A percentile compares a stretch with the other conserved stretches of the same genome.
Evolutionary conservation across 371 early-diverging fungal genomes (phyloP).

Genomic region (Mortierella sp.): DNA sequence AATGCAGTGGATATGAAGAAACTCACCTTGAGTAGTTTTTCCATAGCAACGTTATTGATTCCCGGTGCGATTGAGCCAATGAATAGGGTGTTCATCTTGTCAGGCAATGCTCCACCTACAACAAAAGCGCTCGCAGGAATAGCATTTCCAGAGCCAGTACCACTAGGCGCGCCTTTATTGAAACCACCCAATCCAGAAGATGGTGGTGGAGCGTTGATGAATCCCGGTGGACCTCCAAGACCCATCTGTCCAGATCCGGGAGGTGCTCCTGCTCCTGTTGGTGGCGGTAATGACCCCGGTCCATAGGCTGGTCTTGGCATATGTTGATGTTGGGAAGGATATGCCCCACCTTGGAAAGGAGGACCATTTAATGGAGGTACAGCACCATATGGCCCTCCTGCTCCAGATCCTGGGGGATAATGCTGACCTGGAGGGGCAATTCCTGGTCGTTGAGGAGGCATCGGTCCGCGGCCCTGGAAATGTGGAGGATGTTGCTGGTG

Average conservation of each 20-base stretch:
- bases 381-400: slow-evolving; percentile 8
- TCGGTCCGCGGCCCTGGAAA: slow-evolving; percentile 19
- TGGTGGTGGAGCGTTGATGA: slow-evolving; percentile 6
- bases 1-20: neutral
- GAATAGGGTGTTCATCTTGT: slow-evolving; percentile 80
- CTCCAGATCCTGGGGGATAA: slow-evolving; percentile 7
- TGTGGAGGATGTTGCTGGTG: slow-evolving; percentile 14
- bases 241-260: slow-evolving; percentile 20
- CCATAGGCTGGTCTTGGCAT: slow-evolving; percentile 28
- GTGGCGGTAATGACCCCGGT: slow-evolving; percentile 26
- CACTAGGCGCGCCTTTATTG: slow-evolving; percentile 10
- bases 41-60: slow-evolving; percentile 78
- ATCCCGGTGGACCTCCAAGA: slow-evolving; percentile 17
- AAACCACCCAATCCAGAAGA: neutral
- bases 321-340: slow-evolving; percentile 21
- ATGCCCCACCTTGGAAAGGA: slow-evolving; percentile 10
- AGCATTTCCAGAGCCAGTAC: neutral
- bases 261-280: slow-evolving; percentile 17
- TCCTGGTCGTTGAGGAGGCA: slow-evolving; percentile 19
- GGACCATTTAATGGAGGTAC: slow-evolving; percentile 17
- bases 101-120: slow-evolving; percentile 56
- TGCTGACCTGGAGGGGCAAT: slow-evolving; percentile 13
- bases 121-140: slow-evolving; percentile 23
- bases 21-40: slow-evolving; percentile 74
- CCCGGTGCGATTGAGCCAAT: slow-evolving; percentile 83